Base-by-base conservation (phyloP, 495 filamentous ascomycete genomes). In the Xylaria longipes region DNA sequence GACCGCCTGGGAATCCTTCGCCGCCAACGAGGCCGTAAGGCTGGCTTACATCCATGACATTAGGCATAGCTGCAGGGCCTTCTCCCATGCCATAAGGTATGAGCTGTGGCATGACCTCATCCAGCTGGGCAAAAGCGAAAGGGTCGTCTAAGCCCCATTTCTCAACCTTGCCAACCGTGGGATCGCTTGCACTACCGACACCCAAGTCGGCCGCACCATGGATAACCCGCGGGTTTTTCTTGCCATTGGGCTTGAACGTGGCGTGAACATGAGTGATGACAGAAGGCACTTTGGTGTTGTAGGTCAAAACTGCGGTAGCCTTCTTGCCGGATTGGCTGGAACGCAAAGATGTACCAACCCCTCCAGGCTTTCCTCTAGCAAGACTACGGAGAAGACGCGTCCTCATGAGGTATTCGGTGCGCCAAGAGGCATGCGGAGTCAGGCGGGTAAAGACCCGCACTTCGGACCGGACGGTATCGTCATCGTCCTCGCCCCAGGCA, bases 21-120 rank as follows among this genome's bases (percentile, higher is more conserved):
- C 93, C 94, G 65, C 93, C 92, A 22, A 95, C 81, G 84, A 95
- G 89, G 35, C 95, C 95, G 78, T 91, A 93, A 8, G 88, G 87
- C 65, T 95, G 92, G 77, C 94, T 97, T 50, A 97, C 87, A 78
- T 96, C 94, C 91, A 97, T 94, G 25, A 90, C 86, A 77, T 97
- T 98, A 3, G 94, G 92, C 46, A 91, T 82, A 41, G 92, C 89
- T 20, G 93, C 84, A 14, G 91, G 88, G 6, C 94, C 94, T 17
- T 93, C 82, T 14, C 93, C 94, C 39, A 93, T 80, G 17, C 95
- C 94, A 77, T 91, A 97, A 45, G 88, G 89, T n/a, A 88, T 82
- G 66, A 93, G 88, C 17, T 92, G 89, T 20, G 93, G 90, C 74
- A 91, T 91, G 46, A 89, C 80, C 67, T 97, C 93, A 5, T 90